Conservation (phyloP, 768 basidiomycete genomes). For the Suillus decipiens region DNA sequence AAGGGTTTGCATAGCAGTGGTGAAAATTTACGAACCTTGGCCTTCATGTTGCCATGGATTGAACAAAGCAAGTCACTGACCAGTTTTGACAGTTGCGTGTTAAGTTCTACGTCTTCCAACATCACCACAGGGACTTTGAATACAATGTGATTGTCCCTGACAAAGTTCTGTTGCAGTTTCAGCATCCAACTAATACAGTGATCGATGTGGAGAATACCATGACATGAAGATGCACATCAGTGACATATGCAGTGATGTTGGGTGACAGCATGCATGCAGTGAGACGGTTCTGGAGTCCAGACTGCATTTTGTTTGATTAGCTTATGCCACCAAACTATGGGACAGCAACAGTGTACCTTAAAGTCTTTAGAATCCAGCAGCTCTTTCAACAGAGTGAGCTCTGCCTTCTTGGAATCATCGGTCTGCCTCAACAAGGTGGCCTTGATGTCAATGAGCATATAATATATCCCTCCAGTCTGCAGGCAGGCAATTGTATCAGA, state of each 20-base stretch:
- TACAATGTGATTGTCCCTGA: slow-evolving; percentile 2
- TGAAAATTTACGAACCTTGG: background rate
- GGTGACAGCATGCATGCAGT: slow-evolving; percentile 12
- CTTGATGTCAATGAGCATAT: slow-evolving; percentile 1
- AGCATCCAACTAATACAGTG: background rate
- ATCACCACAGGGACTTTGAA: slow-evolving; percentile 9
- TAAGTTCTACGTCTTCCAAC: slow-evolving; percentile 3
- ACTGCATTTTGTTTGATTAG: background rate
- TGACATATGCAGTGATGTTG: slow-evolving; percentile 8
- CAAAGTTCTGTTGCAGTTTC: slow-evolving; percentile 5
- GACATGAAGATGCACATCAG: slow-evolving; percentile 5
- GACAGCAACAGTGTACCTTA: background rate
- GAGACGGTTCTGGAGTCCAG: background rate
- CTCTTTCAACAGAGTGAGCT: background rate
- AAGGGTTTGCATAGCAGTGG: background rate
- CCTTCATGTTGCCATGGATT: slow-evolving; percentile 6
- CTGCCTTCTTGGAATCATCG: too few relatives aligned
- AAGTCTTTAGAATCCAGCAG: background rate
- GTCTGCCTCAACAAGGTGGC: too few relatives aligned
- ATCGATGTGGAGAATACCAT: background rate
- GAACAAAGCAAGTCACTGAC: slow-evolving; percentile 1
- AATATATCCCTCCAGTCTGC: background rate
- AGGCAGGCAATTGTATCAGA: too few relatives aligned
- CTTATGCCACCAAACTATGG: too few relatives aligned
- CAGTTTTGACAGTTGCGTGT: background rate